These are phyloP conservation scores for Gossypium trilobum DNA, from an alignment of 441 rosid genomes.

Conservation along the genomic window DNA sequence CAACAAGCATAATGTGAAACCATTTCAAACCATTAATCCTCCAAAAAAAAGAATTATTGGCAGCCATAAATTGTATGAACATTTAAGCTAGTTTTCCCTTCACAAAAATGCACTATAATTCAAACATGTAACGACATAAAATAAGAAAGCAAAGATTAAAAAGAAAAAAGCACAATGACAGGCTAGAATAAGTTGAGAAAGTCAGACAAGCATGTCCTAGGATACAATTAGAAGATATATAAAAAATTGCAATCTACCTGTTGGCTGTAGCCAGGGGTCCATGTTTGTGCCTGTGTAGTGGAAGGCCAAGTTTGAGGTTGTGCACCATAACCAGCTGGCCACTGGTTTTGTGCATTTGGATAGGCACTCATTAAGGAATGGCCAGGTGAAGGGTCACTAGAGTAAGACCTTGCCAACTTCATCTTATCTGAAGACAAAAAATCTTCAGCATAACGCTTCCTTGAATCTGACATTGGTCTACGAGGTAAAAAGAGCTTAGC, in stretches of 20 bases:
- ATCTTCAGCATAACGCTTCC: constrained; percentile 81
- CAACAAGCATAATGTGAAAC: no score
- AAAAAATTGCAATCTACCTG: constrained; percentile 33
- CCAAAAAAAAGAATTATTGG: no score
- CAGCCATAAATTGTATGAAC: no score
- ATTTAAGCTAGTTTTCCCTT: no score
- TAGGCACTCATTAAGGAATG: constrained; percentile 61
- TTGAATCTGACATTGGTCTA: constrained; percentile 56
- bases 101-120: no score
- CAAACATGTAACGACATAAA: neutral
- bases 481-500: constrained; percentile 63
- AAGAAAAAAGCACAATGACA: no score
- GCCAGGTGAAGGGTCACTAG: constrained; percentile 46
- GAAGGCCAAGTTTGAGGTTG: constrained; percentile 93
- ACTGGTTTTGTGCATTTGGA: constrained; percentile 62
- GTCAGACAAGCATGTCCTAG: neutral
- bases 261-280: constrained; percentile 73
- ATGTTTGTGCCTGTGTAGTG: constrained; percentile 41
- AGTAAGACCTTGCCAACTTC: constrained; percentile 59
- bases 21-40: no score
- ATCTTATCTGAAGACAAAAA: constrained; percentile 65
- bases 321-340: constrained; percentile 71
- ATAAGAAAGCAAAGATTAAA: no score
- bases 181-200: neutral
- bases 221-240: neutral